A percentile compares a stretch with the other conserved stretches of the same genome.
phyloP scores from a whole-genome alignment of 2,329 filamentous ascomycete species.

The Didymella exigua region DNA sequence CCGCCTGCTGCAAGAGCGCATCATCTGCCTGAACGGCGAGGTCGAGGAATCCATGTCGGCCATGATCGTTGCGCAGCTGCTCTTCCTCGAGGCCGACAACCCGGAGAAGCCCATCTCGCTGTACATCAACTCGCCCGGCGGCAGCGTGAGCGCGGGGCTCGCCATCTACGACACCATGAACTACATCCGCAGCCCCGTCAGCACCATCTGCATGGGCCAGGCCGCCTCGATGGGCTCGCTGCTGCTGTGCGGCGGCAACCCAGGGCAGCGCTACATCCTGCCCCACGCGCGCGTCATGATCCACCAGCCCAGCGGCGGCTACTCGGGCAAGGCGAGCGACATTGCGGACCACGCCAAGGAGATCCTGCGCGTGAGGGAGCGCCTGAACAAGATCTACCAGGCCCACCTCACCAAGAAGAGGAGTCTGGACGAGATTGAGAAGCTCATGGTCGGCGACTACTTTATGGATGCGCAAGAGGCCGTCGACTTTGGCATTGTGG shows the following conservation, averaged over 20 bases:
- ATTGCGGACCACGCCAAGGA: constrained; percentile 98
- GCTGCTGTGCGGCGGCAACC: constrained; percentile 81
- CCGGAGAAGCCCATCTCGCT: constrained; percentile 94
- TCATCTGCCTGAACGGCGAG: constrained; percentile 88
- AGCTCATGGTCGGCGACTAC: constrained; percentile 95
- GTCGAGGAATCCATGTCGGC: constrained; percentile 91
- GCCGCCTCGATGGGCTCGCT: constrained; percentile 95
- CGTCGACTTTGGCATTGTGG: constrained; percentile 86
- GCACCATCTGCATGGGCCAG: constrained; percentile 92
- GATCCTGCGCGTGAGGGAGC: constrained; percentile 82
- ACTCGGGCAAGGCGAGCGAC: constrained; percentile 71
- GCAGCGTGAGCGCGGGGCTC: constrained; percentile 80
- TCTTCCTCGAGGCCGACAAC: constrained; percentile 97
- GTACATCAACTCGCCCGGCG: constrained; percentile 97
- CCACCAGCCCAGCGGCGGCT: constrained; percentile 86
- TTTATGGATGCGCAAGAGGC: constrained; percentile 91
- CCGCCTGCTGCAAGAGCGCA: constrained; percentile 72
- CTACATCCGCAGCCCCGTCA: constrained; percentile 91
- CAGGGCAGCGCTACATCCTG: constrained; percentile 84
- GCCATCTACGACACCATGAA: constrained; percentile 99
- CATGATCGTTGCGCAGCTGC: constrained; percentile 92
- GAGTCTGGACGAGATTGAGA: constrained; percentile 81
- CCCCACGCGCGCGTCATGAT: constrained; percentile 98
- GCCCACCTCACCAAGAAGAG: constrained; percentile 81
- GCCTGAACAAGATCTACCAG: constrained; percentile 89